Conservation (phyloP, 176 grass and related monocot genomes). For the Otatea glauca region DNA sequence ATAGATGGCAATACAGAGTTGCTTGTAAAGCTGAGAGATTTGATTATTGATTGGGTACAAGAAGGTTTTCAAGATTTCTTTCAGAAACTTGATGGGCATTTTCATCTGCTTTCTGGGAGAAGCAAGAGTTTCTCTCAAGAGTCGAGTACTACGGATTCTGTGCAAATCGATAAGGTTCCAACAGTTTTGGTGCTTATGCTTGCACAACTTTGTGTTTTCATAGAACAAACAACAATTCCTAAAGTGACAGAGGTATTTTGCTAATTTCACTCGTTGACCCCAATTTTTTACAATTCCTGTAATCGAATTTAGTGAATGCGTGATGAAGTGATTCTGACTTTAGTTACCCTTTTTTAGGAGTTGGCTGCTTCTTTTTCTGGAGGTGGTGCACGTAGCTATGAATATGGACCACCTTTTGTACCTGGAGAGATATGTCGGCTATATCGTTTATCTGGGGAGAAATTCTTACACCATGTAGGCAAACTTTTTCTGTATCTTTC, state of each 20-base stretch:
- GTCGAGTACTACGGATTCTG: constrained; percentile 46
- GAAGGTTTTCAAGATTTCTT: constrained; percentile 99
- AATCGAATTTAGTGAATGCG: background rate
- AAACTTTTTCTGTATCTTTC: constrained; percentile 38
- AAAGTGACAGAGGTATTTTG: constrained; percentile 85
- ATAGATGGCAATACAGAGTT: constrained; percentile 86
- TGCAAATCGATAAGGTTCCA: constrained; percentile 78
- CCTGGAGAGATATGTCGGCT: constrained; percentile 96
- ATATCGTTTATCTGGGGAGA: constrained; percentile 90
- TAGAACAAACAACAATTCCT: constrained; percentile 90
- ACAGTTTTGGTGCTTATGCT: constrained; percentile 74
- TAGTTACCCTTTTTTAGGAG: constrained; percentile 61
- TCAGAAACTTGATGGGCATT: constrained; percentile 82
- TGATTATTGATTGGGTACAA: constrained; percentile 99
- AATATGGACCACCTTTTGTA: constrained; percentile 92
- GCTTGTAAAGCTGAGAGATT: constrained; percentile 79
- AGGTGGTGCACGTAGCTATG: constrained; percentile 70
- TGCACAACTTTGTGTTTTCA: constrained; percentile 87
- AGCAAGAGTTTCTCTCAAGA: constrained; percentile 56
- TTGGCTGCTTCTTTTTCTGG: constrained; percentile 92
- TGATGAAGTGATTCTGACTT: constrained; percentile 36
- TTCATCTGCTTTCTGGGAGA: constrained; percentile 88
- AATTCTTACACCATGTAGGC: constrained; percentile 87
- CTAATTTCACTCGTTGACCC: constrained; percentile 36
- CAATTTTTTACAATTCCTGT: constrained; percentile 28